Percentiles rank a stretch among this genome's conserved stretches.
phyloP scores from a whole-genome alignment of 2,329 filamentous ascomycete genomes.

The Metarhizium album region DNA sequence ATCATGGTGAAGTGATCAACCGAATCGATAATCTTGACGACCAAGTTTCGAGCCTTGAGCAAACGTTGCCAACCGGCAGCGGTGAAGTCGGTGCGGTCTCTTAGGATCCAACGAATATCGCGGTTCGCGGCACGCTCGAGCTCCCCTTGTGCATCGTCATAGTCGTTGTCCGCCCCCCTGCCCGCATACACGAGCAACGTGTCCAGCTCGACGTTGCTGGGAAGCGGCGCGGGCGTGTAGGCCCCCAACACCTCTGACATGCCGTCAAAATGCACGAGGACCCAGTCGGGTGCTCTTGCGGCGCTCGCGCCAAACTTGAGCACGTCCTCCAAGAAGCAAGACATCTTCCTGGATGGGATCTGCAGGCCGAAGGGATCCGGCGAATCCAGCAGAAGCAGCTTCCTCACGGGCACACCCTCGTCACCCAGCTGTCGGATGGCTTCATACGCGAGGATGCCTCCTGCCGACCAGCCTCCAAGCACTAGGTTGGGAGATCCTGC shows the following conservation, averaged over 20 bases:
- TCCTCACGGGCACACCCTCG: background rate
- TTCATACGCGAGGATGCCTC: background rate
- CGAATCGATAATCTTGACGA: background rate
- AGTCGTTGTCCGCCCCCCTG: background rate
- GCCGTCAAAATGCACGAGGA: background rate
- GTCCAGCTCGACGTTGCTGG: background rate
- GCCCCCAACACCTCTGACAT: background rate
- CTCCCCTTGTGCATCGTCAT: background rate
- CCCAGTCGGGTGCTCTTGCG: background rate
- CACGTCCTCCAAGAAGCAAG: background rate
- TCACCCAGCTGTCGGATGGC: background rate
- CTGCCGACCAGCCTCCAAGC: background rate
- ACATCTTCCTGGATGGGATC: background rate
- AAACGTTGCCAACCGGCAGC: background rate
- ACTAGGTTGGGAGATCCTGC: background rate
- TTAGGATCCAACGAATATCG: background rate
- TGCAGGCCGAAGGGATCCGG: background rate
- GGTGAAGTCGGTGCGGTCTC: background rate
- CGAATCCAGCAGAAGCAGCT: background rate
- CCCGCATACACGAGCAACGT: background rate
- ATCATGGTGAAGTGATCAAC: background rate
- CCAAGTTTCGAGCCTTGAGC: background rate
- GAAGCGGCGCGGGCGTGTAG: background rate
- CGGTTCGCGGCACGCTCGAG: background rate
- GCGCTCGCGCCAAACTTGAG: background rate